phyloP scores from a whole-genome alignment of 352 stramenopile species.

The Globisporangium takayamanum region DNA sequence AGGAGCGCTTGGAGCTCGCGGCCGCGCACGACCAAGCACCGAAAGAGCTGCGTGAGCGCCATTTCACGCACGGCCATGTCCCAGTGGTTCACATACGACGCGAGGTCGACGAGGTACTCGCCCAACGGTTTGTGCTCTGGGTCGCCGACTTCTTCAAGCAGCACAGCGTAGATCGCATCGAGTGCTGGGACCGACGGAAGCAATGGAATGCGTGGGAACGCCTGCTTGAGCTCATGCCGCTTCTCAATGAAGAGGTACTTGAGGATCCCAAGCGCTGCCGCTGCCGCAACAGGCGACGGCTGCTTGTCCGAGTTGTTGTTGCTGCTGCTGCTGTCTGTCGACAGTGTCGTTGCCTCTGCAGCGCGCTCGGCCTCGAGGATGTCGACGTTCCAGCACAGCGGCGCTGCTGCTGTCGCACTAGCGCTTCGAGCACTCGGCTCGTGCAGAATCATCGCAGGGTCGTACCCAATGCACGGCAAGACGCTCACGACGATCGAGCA shows the following conservation, averaged over 20 bases:
- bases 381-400: constrained; percentile 35
- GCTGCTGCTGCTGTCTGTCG: constrained; percentile 1
- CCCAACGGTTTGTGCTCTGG: constrained; percentile 29
- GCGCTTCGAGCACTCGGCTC: constrained; percentile 12
- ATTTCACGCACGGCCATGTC: constrained; percentile 75
- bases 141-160: constrained; percentile 60
- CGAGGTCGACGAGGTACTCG: constrained; percentile 51
- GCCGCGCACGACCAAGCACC: constrained; percentile 51
- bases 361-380: constrained; percentile 15
- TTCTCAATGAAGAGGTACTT: constrained; percentile 79
- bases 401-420: constrained; percentile 3
- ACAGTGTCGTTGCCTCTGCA: not conserved
- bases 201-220: constrained; percentile 64
- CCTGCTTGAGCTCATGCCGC: constrained; percentile 40
- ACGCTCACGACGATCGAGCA: constrained; percentile 85
- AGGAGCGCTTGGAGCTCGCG: constrained; percentile 58
- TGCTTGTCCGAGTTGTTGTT: not conserved
- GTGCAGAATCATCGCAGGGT: constrained; percentile 33
- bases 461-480: constrained; percentile 58
- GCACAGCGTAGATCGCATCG: constrained; percentile 47
- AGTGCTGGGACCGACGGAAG: constrained; percentile 62
- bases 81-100: constrained; percentile 70
- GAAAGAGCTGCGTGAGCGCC: constrained; percentile 61
- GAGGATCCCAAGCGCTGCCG: constrained; percentile 28
- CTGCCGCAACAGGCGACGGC: constrained; percentile 2